Base-by-base conservation (phyloP, 2,329 filamentous ascomycete species). In the Xenoacremonium recifei region DNA sequence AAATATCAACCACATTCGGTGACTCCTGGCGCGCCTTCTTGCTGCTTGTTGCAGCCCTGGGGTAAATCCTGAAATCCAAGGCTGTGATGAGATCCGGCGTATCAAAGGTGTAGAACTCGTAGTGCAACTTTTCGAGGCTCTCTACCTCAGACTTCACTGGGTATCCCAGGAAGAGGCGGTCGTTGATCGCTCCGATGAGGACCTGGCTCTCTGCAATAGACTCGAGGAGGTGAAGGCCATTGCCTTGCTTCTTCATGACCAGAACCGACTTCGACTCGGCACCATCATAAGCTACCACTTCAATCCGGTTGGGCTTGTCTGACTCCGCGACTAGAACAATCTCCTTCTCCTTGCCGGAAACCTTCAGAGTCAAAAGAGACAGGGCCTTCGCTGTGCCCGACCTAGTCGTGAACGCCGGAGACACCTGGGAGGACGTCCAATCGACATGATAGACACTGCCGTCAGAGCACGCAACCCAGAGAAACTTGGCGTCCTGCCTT, bases 11-110 rank as follows among this genome's bases (percentile, higher is more conserved):
- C 9, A 78, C 65, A 29, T 49, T 55, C 42, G 64, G 38, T 19
- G 49, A 61, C 53, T 56, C 49, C 11, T 49, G 40, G 25, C 58
- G 58, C 19, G 47, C 44, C 27, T 57, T 56, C 42, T 54, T 61
- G 42, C 46, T 41, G n/a, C 47, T 45, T 20, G 37, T 44, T 7
- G 27, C 48, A 21, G 37, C 39, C 40, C 50, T 54, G 6, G 44
- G 29, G 32, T 59, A 60, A 49, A 71, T 66, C 49, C 79, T 76
- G 38, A 87, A 61, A 57, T 93, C 85, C 33, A 89, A 66, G 45
- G 80, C 82, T 20, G 79, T 82, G 38, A 91, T 77, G 31, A 79
- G 73, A 50, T 88, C 82, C 3, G 80, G 76, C 13, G 71, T 67
- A 41, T 82, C 76, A 44, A 84, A 76, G 13, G 74, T 73, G 48